phyloP scores from a whole-genome alignment of 2,329 filamentous ascomycete species.

The Ceratocystis smalleyi region DNA sequence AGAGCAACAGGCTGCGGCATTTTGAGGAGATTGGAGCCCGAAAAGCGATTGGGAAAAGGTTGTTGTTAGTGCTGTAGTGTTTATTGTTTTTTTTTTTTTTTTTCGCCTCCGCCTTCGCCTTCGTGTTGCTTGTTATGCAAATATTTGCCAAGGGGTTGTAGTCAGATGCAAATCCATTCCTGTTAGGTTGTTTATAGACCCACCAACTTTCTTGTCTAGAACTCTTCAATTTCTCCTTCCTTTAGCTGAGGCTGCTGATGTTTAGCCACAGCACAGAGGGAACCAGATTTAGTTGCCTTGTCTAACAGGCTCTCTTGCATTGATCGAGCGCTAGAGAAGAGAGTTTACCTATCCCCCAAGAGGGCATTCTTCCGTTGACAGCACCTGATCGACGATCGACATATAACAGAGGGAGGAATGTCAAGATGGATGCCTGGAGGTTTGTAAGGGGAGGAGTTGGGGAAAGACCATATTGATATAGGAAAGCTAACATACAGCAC shows the following conservation, averaged over 20 bases:
- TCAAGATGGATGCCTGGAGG: neutral
- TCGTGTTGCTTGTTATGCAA: no score
- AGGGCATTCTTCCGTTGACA: neutral
- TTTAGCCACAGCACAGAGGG: neutral
- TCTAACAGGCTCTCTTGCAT: neutral
- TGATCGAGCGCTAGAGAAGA: neutral
- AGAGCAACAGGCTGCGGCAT: neutral
- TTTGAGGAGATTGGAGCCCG: neutral
- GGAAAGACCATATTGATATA: neutral
- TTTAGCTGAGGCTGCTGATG: neutral
- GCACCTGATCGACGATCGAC: constrained; percentile 7
- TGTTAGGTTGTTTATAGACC: no score
- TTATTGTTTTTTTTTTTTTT: neutral
- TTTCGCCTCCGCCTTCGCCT: no score
- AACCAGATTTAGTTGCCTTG: neutral
- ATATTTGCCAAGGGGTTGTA: no score
- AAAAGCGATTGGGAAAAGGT: neutral
- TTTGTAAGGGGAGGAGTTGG: neutral
- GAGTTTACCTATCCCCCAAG: neutral
- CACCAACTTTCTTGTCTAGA: no score
- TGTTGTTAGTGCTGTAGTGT: neutral
- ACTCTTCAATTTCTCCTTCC: neutral
- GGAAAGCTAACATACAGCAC: neutral
- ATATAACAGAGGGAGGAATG: neutral
- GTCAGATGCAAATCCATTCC: no score